Evolutionary conservation across 768 basidiomycete genomes (phyloP).

Genomic region (Lentinula detonsa): DNA sequence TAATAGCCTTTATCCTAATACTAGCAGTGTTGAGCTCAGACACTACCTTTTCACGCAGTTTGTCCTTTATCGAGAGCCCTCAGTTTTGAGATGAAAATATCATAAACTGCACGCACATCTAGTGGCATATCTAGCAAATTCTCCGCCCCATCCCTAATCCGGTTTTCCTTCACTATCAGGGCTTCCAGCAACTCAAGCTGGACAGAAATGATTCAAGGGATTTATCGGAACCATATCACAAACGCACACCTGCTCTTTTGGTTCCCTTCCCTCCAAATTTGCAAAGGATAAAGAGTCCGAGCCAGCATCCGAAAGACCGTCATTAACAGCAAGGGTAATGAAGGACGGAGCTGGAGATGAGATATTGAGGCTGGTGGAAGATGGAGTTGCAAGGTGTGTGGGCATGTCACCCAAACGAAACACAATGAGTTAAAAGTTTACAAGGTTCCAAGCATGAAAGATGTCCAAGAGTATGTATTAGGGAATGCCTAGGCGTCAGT

Average conservation of each 20-base stretch:
- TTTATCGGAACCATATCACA: not conserved
- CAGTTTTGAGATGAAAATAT: slow-evolving; percentile 8
- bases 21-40: slow-evolving; percentile 73
- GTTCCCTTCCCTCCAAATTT: slow-evolving; percentile 41
- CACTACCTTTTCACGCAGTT: slow-evolving; percentile 67
- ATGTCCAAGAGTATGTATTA: too few species aligned
- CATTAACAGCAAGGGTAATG: slow-evolving; percentile 10
- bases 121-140: slow-evolving; percentile 71
- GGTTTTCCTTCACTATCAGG: slow-evolving; percentile 67
- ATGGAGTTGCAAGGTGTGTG: slow-evolving; percentile 12
- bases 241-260: slow-evolving; percentile 36
- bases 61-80: slow-evolving; percentile 33
- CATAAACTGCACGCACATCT: slow-evolving; percentile 29
- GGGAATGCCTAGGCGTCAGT: too few species aligned
- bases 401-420: slow-evolving; percentile 11
- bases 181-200: slow-evolving; percentile 65
- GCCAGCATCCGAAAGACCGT: slow-evolving; percentile 10
- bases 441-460: not conserved
- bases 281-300: slow-evolving; percentile 25
- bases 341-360: slow-evolving; percentile 13
- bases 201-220: not conserved
- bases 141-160: slow-evolving; percentile 90
- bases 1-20: slow-evolving; percentile 64
- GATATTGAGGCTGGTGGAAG: slow-evolving; percentile 6
- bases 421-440: not conserved